A percentile compares a stretch with the other conserved stretches of the same genome.
Evolutionary conservation across 805 yeast species (phyloP).

Genomic region (Kodamaea neixiangensis): DNA sequence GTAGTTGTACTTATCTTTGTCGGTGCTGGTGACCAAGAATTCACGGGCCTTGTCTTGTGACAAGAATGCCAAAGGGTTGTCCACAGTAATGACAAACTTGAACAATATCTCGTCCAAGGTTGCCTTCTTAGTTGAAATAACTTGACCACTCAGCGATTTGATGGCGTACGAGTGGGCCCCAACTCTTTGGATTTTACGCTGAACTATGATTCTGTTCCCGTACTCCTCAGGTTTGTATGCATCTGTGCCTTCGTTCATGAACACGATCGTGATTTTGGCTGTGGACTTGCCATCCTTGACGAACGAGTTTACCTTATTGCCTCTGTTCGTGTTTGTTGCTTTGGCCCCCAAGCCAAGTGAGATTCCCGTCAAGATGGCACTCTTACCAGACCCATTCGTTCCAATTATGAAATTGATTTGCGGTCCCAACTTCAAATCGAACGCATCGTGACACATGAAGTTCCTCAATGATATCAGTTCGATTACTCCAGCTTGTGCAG

Average conservation of each 20-base stretch:
- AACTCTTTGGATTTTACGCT: conserved; percentile 59
- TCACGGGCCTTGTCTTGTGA: conserved; percentile 95
- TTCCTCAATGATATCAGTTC: conserved; percentile 62
- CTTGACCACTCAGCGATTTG: conserved; percentile 50
- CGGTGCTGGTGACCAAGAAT: conserved; percentile 76
- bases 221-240: conserved; percentile 63
- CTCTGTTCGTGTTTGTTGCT: conserved; percentile 86
- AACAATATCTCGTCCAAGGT: conserved; percentile 69
- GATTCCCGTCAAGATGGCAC: conserved; percentile 85
- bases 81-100: conserved; percentile 74
- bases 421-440: conserved; percentile 74
- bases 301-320: conserved; percentile 64
- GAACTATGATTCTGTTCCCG: conserved; percentile 71
- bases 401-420: conserved; percentile 86
- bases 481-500: conserved; percentile 65
- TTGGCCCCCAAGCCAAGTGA: conserved; percentile 87
- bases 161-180: conserved; percentile 57
- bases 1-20: conserved; percentile 67
- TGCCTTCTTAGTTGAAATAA: conserved; percentile 59
- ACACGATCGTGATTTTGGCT: conserved; percentile 65
- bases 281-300: conserved; percentile 74
- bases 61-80: conserved; percentile 87
- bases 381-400: conserved; percentile 87
- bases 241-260: conserved; percentile 66
- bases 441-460: conserved; percentile 89